These are phyloP conservation scores for Arabidopsis lyrata DNA, from an alignment of 441 rosid genomes.

Conservation along the genomic window DNA sequence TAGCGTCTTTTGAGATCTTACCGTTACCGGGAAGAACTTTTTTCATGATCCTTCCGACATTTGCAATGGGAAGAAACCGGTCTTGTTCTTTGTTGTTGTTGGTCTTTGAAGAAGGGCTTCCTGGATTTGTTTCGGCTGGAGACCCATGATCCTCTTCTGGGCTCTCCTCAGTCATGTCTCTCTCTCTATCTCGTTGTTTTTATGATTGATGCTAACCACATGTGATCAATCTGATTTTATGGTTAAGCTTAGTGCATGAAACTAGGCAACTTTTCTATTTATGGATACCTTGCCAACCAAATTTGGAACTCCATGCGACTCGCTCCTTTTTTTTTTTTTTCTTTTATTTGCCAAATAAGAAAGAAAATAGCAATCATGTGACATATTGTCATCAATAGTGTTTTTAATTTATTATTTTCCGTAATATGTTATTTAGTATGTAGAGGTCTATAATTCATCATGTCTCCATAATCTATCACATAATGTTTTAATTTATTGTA, in stretches of 20 bases:
- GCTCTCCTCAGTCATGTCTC: conserved; percentile 58
- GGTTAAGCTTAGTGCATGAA: conserved; percentile 45
- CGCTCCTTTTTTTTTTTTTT: conserved; percentile 4
- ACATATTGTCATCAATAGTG: background rate
- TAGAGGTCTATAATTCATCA: background rate
- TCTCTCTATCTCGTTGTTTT: conserved; percentile 13
- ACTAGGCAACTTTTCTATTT: conserved; percentile 42
- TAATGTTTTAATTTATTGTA: no score
- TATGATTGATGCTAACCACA: conserved; percentile 17
- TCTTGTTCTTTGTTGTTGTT: conserved; percentile 68
- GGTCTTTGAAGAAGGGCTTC: conserved; percentile 54
- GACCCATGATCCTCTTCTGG: conserved; percentile 51
- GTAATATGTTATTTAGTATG: background rate
- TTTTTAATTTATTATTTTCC: background rate
- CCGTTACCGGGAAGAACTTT: conserved; percentile 72
- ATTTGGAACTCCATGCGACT: conserved; percentile 41
- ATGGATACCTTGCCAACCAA: conserved; percentile 30
- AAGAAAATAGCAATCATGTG: background rate
- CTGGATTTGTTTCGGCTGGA: conserved; percentile 50
- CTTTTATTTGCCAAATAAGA: background rate
- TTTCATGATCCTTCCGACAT: conserved; percentile 88
- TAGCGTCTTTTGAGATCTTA: conserved; percentile 79
- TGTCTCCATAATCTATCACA: background rate
- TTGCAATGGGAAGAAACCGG: conserved; percentile 77
- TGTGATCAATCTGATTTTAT: conserved; percentile 40